These are phyloP conservation scores for Coffea eugenioides DNA, from an alignment of 257 asterid genomes.

Conservation along the genomic window DNA sequence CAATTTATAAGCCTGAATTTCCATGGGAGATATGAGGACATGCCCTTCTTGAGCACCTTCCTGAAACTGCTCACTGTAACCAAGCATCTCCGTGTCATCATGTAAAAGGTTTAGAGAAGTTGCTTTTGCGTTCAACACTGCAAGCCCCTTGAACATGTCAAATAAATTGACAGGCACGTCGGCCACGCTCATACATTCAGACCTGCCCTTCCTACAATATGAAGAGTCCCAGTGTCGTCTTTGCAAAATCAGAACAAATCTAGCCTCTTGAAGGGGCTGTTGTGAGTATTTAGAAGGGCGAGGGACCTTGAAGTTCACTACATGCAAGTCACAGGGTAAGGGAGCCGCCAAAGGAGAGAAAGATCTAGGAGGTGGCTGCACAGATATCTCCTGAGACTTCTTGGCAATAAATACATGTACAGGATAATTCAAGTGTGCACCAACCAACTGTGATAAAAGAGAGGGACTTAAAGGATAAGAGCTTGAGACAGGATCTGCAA, in stretches of 20 bases:
- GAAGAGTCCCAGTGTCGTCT: conserved; percentile 81
- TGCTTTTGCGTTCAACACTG: conserved; percentile 58
- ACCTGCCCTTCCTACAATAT: conserved; percentile 68
- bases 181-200: conserved; percentile 64
- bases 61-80: conserved; percentile 69
- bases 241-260: conserved; percentile 56
- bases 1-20: conserved; percentile 89
- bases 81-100: conserved; percentile 71
- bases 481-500: conserved; percentile 35
- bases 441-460: conserved; percentile 82
- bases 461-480: conserved; percentile 69
- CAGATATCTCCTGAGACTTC: conserved; percentile 71
- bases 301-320: conserved; percentile 87
- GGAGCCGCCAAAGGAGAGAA: conserved; percentile 76
- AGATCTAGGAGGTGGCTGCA: conserved; percentile 93
- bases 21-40: conserved; percentile 86
- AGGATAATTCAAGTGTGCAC: conserved; percentile 84
- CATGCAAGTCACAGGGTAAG: conserved; percentile 90
- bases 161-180: conserved; percentile 67
- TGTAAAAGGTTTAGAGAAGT: conserved; percentile 79
- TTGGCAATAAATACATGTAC: conserved; percentile 69
- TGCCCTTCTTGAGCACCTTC: conserved; percentile 85
- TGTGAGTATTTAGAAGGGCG: conserved; percentile 68
- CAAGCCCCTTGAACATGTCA: conserved; percentile 71
- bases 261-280: conserved; percentile 56